Evolutionary conservation across 2,329 filamentous ascomycete genomes (phyloP), one percentile per base, ranked within the genome.

Genomic region (Bretziella fagacearum): DNA sequence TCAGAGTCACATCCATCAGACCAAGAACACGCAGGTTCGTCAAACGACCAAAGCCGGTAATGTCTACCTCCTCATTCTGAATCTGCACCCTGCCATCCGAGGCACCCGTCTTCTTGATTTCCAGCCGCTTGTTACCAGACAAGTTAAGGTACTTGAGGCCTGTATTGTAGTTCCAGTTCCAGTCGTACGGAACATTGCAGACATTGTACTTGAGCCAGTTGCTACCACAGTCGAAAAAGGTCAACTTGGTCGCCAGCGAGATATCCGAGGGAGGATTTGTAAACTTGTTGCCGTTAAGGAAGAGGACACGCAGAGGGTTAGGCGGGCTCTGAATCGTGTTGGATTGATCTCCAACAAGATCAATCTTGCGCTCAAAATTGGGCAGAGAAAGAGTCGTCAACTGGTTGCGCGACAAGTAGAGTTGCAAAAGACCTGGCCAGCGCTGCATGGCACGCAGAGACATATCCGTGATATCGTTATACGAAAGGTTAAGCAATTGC

Each of bases 81-180:
- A 37, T 37, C 20, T n/a, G 37, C n/a, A 43, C 25, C n/a, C 40
- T n/a, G n/a, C 40, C 40, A 20, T 36, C 23, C 18, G 33, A 44
- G 8, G 36, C 35, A 2, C 39, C 37, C 59, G 77, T 75, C 54
- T 74, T 71, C 58, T 81, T 81, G 65, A 98, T 96, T 62, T 98
- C 91, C 27, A 98, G 65, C 44, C 89, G 79, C 62, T 94, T 95
- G 65, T 98, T 98, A 44, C 91, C 91, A 0, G 89, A 96, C 57
- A 98, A 70, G 58, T 96, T 98, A 52, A 98, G 78, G 58, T 93
- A 98, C 53, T 87, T 82, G 54, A 98, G 66, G 56, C 95, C 93
- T 42, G 83, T 84, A 57, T 98, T 98, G 70, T 91, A 84, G 58
- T 96, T 96, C 91, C 91, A 98, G 57, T 98, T 98, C 91, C 91